Conservation (phyloP, 176 grass and related monocot genomes). For the Avena atlantica region DNA sequence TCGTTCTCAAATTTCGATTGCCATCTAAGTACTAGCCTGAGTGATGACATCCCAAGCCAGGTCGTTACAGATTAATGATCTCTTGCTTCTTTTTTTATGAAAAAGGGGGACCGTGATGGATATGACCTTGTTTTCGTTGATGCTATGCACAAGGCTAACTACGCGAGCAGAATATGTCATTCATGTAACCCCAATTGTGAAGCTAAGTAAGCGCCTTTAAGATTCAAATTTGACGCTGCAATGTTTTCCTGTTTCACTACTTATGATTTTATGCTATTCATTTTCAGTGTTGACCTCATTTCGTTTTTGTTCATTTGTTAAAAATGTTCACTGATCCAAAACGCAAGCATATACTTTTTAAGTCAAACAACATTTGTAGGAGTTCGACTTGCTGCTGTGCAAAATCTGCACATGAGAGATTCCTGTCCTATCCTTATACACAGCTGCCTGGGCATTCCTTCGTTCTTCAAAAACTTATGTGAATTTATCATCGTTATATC, state of each 20-base stretch:
- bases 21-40: slow-evolving; percentile 31
- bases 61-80: slow-evolving; percentile 42
- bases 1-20: slow-evolving; percentile 12
- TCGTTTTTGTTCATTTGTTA: slow-evolving; percentile 34
- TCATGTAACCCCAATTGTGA: slow-evolving; percentile 97
- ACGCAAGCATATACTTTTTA: not conserved
- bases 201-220: slow-evolving; percentile 79
- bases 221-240: slow-evolving; percentile 26
- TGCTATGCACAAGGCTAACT: slow-evolving; percentile 99
- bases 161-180: slow-evolving; percentile 97
- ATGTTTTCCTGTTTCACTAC: slow-evolving; percentile 32
- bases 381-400: not conserved
- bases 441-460: slow-evolving; percentile 13
- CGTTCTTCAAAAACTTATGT: slow-evolving; percentile 15
- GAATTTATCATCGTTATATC: slow-evolving; percentile 25
- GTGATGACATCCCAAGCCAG: slow-evolving; percentile 13
- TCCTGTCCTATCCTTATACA: not conserved
- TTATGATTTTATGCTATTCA: slow-evolving; percentile 19
- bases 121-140: slow-evolving; percentile 99
- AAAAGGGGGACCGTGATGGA: slow-evolving; percentile 95
- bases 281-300: slow-evolving; percentile 45
- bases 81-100: slow-evolving; percentile 46
- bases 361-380: not conserved
- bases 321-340: not conserved
- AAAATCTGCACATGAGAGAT: slow-evolving; percentile 18